Conservation (phyloP, 495 filamentous ascomycete genomes). For the Lentithecium fluviatile region DNA sequence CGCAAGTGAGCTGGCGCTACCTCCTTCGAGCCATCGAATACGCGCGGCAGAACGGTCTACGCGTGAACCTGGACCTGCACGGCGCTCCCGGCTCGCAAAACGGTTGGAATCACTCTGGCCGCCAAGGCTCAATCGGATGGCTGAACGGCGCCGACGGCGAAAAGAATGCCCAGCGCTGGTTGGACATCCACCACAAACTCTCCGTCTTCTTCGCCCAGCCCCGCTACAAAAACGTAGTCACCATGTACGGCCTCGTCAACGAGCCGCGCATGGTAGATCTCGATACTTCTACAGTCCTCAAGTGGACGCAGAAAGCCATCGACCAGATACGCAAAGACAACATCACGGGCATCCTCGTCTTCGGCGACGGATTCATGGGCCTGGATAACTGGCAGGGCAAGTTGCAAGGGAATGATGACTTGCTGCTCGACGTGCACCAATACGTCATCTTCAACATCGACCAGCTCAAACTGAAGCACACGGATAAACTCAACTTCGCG, state of each 20-base stretch:
- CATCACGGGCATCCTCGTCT: conserved; percentile 52
- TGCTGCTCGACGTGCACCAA: conserved; percentile 83
- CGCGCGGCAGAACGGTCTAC: conserved; percentile 85
- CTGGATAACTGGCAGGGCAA: conserved; percentile 48
- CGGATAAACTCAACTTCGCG: conserved; percentile 77
- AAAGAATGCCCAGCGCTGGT: conserved; percentile 44
- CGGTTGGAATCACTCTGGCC: conserved; percentile 76
- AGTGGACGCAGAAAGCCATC: conserved; percentile 43
- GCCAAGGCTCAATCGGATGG: conserved; percentile 58
- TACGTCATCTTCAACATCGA: conserved; percentile 66
- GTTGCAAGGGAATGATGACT: conserved; percentile 46
- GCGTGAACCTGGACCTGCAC: conserved; percentile 93
- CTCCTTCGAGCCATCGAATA: conserved; percentile 91
- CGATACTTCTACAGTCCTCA: conserved; percentile 37
- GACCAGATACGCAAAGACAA: conserved; percentile 40
- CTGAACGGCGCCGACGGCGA: conserved; percentile 48
- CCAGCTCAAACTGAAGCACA: conserved; percentile 54
- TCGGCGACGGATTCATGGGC: conserved; percentile 74
- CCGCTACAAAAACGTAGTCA: conserved; percentile 47
- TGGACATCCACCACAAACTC: conserved; percentile 46
- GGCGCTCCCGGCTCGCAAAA: conserved; percentile 78
- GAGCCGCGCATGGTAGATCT: conserved; percentile 51
- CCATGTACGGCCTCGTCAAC: conserved; percentile 48
- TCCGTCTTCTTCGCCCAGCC: conserved; percentile 46
- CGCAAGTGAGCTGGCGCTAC: conserved; percentile 88